A percentile compares a stretch with the other conserved stretches of the same genome.
Evolutionary conservation across 768 basidiomycete species (phyloP).

Genomic region (Gyrodon lividus): DNA sequence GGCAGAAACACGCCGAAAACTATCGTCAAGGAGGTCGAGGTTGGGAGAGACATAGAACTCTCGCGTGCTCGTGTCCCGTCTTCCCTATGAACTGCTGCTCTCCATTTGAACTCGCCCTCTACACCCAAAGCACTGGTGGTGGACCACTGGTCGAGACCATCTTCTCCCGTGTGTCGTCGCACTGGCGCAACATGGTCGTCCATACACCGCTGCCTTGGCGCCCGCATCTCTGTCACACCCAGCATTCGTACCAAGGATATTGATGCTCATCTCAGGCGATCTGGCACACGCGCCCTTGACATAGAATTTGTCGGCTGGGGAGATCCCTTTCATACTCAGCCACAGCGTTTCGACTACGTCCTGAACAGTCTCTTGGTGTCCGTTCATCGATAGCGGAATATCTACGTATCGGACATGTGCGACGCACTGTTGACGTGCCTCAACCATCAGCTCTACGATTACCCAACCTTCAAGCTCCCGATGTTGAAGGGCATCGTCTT

Average conservation of each 20-base stretch:
- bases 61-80: neutral
- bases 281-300: neutral
- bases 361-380: neutral
- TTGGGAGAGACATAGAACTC: neutral
- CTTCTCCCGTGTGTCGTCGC: slow-evolving; percentile 1
- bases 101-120: slow-evolving; percentile 3
- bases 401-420: neutral
- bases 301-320: neutral
- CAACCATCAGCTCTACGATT: slow-evolving; percentile 2
- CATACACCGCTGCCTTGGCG: neutral
- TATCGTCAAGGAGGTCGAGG: neutral
- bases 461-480: neutral
- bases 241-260: neutral
- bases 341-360: slow-evolving; percentile 1
- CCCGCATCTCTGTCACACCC: neutral
- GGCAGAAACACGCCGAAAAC: neutral
- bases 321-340: neutral
- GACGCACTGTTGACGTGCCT: neutral
- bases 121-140: neutral
- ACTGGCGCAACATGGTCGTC: neutral
- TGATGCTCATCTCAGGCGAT: neutral
- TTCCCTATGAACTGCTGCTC: neutral
- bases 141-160: neutral
- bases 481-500: neutral
- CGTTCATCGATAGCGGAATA: neutral